Conservation (phyloP, 495 filamentous ascomycete species). For the Neurospora hispaniola region DNA sequence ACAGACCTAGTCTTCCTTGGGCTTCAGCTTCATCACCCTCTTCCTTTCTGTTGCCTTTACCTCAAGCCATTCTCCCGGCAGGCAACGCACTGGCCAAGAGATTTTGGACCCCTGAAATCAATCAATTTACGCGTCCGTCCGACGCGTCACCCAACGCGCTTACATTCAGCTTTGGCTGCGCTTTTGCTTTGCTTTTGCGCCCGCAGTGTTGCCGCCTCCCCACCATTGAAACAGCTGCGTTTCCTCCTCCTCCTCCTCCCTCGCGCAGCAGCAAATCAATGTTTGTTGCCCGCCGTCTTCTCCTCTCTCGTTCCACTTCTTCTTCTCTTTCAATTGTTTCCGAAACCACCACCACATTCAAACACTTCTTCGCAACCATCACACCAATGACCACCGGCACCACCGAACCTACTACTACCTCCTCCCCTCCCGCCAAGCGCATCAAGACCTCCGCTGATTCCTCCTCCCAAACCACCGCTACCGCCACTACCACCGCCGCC, state of each 20-base stretch:
- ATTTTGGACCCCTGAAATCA: not conserved
- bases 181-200: not conserved
- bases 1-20: too few relatives aligned
- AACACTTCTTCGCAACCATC: slow-evolving; percentile 15
- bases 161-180: not conserved
- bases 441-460: slow-evolving; percentile 27
- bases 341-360: not conserved
- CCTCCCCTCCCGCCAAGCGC: slow-evolving; percentile 38
- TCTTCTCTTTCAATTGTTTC: not conserved
- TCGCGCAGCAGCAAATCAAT: not conserved
- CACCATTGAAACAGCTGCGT: not conserved
- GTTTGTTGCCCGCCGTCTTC: not conserved
- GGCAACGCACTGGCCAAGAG: not conserved
- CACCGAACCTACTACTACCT: slow-evolving; percentile 21
- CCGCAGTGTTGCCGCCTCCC: not conserved
- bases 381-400: slow-evolving; percentile 40
- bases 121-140: not conserved
- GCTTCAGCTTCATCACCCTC: not conserved
- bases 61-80: not conserved
- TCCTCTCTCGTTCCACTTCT: not conserved
- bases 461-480: slow-evolving; percentile 6
- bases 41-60: not conserved
- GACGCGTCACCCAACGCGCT: not conserved
- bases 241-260: not conserved
- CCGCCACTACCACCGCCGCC: slow-evolving; percentile 4